These are phyloP conservation scores for Quercus bicolor DNA, from an alignment of 306 rosid genomes.

Conservation along the genomic window DNA sequence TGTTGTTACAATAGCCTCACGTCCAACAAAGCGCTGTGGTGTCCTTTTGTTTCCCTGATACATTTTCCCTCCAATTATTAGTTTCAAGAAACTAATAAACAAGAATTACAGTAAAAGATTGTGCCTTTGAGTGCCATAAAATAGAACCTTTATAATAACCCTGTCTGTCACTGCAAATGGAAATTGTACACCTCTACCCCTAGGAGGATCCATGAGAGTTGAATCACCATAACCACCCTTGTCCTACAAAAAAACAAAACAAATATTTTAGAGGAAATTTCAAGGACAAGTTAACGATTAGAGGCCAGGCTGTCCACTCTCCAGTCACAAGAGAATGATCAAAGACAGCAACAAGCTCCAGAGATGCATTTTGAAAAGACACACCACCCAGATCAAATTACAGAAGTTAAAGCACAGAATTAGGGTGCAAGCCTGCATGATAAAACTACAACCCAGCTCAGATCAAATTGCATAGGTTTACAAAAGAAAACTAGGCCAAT, in stretches of 20 bases:
- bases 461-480: background rate
- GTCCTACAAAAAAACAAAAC: constrained; percentile 47
- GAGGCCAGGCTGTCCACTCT: background rate
- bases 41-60: constrained; percentile 97
- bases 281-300: constrained; percentile 7
- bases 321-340: background rate
- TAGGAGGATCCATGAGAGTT: constrained; percentile 52
- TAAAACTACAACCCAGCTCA: background rate
- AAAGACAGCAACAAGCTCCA: background rate
- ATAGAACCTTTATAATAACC: constrained; percentile 82
- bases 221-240: constrained; percentile 76
- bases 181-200: constrained; percentile 93
- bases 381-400: background rate
- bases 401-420: background rate
- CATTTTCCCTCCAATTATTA: constrained; percentile 31
- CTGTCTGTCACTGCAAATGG: constrained; percentile 92
- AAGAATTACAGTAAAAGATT: constrained; percentile 1
- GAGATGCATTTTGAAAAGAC: background rate
- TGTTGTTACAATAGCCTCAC: constrained; percentile 97
- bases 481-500: background rate
- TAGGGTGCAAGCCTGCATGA: background rate
- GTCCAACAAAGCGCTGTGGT: constrained; percentile 93
- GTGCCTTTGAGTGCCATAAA: background rate
- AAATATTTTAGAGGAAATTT: constrained; percentile 19
- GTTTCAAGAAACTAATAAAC: constrained; percentile 6